Base-by-base conservation (phyloP, 192 early-diverging fungal species). In the Rhizophagus sp. region DNA sequence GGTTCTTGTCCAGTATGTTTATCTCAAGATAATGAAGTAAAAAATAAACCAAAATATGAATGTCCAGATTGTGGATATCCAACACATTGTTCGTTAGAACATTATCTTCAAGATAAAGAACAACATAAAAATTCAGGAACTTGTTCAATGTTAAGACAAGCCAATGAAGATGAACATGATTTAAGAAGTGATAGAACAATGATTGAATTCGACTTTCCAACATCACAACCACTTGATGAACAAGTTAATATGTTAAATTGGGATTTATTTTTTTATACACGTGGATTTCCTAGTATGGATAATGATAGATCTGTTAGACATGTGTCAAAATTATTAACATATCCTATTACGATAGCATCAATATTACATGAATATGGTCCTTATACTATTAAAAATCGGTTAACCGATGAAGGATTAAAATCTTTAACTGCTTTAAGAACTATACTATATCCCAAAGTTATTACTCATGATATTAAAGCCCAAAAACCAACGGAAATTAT, bases 51-150 rank as follows among this genome's bases (percentile, higher is more conserved):
- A 17, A 74, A 69, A 41, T 93, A 87, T 65, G 92, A 93, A 80
- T 95, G 94, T 80, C 92, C 92, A 19, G 88, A 90, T 75, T 95
- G 93, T 82, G 93, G 93, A 50, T 93, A 92, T 76, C 93, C 93
- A 63, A 95, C 92, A 36, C 92, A 95, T 81, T 95, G 94, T 80
- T 88, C 87, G 78, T 84, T 88, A 64, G 84, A 90, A 80, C 94
- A 95, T 82, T 93, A 92, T 88, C 72, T 81, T 27, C 33, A 47
- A 36, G 62, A 76, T 47, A n/a, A 64, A 76, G 50, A 61, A 13
- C 3, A 76, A n/a, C 75, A 91, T 81, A 82, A 82, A 33, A 84
- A 92, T 22, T 47, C 4, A 5, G 50, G 17, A 80, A 76, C 88
- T 41, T 94, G 94, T 82, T 77, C 77, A 13, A 83, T 85, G 22